Evolutionary conservation across 2,329 filamentous ascomycete genomes (phyloP), one percentile per base, ranked within the genome.

Genomic region (Myriosclerotinia curreyana): DNA sequence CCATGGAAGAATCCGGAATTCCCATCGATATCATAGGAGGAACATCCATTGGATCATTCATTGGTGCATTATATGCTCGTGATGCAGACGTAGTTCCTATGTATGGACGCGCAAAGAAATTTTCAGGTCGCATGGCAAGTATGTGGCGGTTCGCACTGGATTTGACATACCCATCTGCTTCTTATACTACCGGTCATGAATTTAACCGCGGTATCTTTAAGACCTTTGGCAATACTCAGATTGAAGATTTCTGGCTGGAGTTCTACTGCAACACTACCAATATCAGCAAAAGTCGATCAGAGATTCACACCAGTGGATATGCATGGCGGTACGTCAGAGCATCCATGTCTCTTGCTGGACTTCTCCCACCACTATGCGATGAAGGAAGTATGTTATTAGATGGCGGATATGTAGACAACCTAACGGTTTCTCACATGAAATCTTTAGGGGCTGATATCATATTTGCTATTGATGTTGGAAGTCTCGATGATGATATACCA

Each of bases 221-320:
- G 77, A 92, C 94, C 0, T 97, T 99, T 75, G 95, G 93, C 17
- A 92, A 97, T 72, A 91, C 91, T 12, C 95, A 98, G 74, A 98
- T 99, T 65, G 95, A 99, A 77, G 95, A 99, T 76, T 99, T 98
- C 73, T 99, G 95, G 95, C 84, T 99, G 14, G 92, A 96, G 70
- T 99, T 92, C 75, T 99, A 99, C 79, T 99, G 96, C 83, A 99
- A 99, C 77, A 98, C 95, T 0, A 99, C 96, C 46, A 99, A 98
- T 76, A 98, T 99, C 77, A 96, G 90, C 79, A 96, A 96, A 76
- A 95, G 90, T 66, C 85, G 94, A 25, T 86, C 86, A 3, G 95
- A 99, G 75, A 93, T 96, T 69, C 95, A 99, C 77, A 97, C 92
- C 0, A 95, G 90, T 66, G 95, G 95, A 17, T 99, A 99, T 73